These are phyloP conservation scores for Castanea mollissima DNA, from an alignment of 306 rosid species.

Conservation along the genomic window DNA sequence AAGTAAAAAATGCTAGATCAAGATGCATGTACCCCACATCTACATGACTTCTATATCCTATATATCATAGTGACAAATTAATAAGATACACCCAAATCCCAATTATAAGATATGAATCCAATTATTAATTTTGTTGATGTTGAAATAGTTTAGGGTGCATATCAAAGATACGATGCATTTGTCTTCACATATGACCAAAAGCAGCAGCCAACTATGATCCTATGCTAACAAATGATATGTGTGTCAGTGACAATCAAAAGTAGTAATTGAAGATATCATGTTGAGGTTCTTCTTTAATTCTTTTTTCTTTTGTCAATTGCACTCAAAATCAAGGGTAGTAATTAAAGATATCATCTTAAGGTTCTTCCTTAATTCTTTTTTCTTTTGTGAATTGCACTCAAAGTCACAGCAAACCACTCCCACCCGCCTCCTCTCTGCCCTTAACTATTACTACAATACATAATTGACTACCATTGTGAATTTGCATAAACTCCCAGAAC, in stretches of 20 bases:
- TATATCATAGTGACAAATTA: neutral
- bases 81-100: neutral
- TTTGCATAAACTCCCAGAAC: neutral
- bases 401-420: too few species aligned
- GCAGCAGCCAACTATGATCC: neutral
- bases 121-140: neutral
- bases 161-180: neutral
- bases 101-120: neutral
- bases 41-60: neutral
- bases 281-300: neutral
- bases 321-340: too few species aligned
- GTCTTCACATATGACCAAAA: neutral
- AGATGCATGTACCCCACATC: constrained; percentile 32
- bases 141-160: neutral
- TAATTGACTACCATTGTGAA: neutral
- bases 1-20: neutral
- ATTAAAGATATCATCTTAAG: neutral
- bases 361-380: neutral
- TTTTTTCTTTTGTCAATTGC: neutral
- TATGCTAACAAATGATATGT: neutral
- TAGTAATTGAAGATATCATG: neutral
- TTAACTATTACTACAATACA: neutral
- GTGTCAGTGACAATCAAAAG: neutral
- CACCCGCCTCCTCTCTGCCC: too few species aligned
- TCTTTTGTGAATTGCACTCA: neutral